phyloP scores from a whole-genome alignment of 192 early-diverging fungal species.

The Gryganskiella cystojenkinii region DNA sequence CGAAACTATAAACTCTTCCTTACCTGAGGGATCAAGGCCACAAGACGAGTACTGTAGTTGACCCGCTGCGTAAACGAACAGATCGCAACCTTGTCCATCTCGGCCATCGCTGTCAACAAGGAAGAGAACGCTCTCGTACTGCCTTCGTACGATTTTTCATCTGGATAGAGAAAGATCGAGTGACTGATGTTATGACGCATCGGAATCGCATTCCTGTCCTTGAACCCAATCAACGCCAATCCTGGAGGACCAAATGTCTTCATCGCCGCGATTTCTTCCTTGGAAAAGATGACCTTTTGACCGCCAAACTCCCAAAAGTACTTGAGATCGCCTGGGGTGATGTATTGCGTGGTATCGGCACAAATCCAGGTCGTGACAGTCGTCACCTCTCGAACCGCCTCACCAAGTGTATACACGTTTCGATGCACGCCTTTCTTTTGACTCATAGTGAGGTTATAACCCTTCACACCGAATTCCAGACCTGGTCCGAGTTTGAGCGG shows the following conservation, averaged over 20 bases:
- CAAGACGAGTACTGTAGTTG: conserved; percentile 64
- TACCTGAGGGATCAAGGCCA: conserved; percentile 79
- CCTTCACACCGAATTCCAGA: conserved; percentile 75
- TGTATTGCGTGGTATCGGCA: conserved; percentile 63
- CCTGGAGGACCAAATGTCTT: conserved; percentile 71
- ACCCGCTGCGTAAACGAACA: conserved; percentile 69
- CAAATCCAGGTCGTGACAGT: conserved; percentile 71
- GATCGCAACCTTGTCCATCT: conserved; percentile 72
- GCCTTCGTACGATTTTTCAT: conserved; percentile 77
- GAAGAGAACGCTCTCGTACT: conserved; percentile 78
- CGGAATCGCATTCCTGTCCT: conserved; percentile 56
- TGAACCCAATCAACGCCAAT: conserved; percentile 79
- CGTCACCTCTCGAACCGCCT: conserved; percentile 64
- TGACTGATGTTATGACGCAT: conserved; percentile 72
- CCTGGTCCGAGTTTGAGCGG: conserved; percentile 70
- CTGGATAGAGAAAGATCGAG: conserved; percentile 78
- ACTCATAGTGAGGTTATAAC: conserved; percentile 69
- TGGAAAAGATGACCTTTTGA: conserved; percentile 76
- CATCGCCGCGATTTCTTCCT: conserved; percentile 73
- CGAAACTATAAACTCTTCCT: too few species aligned
- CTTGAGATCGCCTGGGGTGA: conserved; percentile 70
- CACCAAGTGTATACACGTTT: conserved; percentile 60
- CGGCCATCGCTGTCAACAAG: conserved; percentile 66
- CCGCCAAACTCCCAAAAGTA: conserved; percentile 78
- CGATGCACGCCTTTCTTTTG: conserved; percentile 58